A percentile compares a stretch with the other conserved stretches of the same genome.
phyloP scores from a whole-genome alignment of 352 stramenopile species.

The Globisporangium uncinulatum region DNA sequence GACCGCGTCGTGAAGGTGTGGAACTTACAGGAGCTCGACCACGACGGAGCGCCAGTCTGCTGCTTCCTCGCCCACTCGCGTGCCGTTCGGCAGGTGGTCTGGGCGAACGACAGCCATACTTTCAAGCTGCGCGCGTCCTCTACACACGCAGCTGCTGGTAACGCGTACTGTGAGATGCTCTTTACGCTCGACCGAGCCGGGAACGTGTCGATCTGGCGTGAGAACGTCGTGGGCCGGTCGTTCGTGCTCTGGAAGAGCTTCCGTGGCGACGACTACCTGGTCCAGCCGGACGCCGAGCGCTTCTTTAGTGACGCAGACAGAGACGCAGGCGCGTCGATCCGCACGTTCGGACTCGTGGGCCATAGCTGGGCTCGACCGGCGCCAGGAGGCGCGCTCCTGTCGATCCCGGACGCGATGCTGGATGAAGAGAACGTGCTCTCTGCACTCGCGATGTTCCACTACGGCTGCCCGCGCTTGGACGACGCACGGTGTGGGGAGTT shows the following conservation, averaged over 20 bases:
- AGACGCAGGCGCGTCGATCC: conserved; percentile 5
- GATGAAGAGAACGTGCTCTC: conserved; percentile 64
- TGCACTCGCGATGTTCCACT: conserved; percentile 67
- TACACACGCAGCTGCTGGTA: neutral
- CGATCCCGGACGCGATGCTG: conserved; percentile 52
- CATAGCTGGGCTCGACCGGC: conserved; percentile 21
- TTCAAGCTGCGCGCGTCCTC: conserved; percentile 31
- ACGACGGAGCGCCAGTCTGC: conserved; percentile 48
- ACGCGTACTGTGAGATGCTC: conserved; percentile 46
- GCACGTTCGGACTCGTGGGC: conserved; percentile 26
- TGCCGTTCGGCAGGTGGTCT: conserved; percentile 43
- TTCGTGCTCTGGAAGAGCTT: conserved; percentile 76
- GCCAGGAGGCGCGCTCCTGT: conserved; percentile 5
- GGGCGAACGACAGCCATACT: conserved; percentile 49
- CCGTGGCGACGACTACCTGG: conserved; percentile 25
- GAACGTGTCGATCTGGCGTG: conserved; percentile 71
- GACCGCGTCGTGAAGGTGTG: conserved; percentile 76
- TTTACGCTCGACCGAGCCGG: conserved; percentile 62
- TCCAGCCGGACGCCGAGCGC: conserved; percentile 13
- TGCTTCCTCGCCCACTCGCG: conserved; percentile 58
- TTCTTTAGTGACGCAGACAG: conserved; percentile 13
- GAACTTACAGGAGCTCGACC: conserved; percentile 41
- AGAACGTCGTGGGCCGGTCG: conserved; percentile 39
- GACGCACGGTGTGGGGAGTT: conserved; percentile 52
- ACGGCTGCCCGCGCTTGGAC: conserved; percentile 50